These are phyloP conservation scores for Paxillus rubicundulus DNA, from an alignment of 768 basidiomycete genomes.

Conservation along the genomic window DNA sequence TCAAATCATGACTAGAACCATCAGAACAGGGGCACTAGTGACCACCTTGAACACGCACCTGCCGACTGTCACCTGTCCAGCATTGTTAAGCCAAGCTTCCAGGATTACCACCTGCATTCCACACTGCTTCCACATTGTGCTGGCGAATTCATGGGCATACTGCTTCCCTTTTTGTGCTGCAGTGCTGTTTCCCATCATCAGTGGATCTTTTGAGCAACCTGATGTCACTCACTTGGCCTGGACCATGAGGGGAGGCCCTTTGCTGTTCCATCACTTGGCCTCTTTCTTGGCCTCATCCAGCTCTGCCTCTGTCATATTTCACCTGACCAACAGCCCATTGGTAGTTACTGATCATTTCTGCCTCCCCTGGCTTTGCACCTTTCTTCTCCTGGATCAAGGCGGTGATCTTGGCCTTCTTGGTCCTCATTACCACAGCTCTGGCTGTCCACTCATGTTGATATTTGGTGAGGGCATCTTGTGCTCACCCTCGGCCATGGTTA, in stretches of 20 bases:
- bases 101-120: background rate
- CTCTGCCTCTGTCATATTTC: background rate
- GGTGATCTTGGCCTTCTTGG: background rate
- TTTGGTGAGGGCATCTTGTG: background rate
- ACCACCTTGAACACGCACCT: background rate
- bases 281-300: background rate
- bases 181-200: background rate
- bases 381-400: background rate
- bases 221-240: background rate
- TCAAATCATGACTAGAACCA: background rate
- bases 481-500: background rate
- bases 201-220: too few relatives aligned
- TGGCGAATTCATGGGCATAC: background rate
- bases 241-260: background rate
- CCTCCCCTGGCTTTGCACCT: background rate
- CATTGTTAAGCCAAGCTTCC: background rate
- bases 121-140: background rate
- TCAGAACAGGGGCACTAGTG: background rate
- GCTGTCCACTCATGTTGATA: background rate
- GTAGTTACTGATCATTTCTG: background rate
- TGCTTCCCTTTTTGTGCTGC: background rate
- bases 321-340: background rate
- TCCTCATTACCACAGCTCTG: background rate
- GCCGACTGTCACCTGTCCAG: background rate
- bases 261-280: background rate